A percentile compares a stretch with the other conserved stretches of the same genome.
These are phyloP conservation scores for Neopestalotiopsis rosae DNA, from an alignment of 2,329 filamentous ascomycete genomes.

Conservation along the genomic window DNA sequence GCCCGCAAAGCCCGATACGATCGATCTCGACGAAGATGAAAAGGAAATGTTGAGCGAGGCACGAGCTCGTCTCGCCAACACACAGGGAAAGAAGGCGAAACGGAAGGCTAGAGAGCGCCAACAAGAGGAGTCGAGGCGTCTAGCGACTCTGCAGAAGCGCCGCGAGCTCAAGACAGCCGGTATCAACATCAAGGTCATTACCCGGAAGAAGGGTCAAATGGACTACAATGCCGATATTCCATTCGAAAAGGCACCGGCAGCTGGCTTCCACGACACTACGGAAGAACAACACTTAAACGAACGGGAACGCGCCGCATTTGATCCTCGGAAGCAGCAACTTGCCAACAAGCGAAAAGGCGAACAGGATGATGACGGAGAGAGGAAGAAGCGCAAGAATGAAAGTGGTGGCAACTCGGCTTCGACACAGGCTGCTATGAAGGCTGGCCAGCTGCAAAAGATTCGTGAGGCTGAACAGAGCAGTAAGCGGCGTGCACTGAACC, in stretches of 20 bases:
- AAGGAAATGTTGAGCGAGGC: conserved; percentile 99
- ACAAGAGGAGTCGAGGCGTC: conserved; percentile 88
- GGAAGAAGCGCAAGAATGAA: conserved; percentile 87
- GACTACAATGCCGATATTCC: conserved; percentile 99
- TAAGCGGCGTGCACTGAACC: conserved; percentile 81
- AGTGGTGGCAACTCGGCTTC: conserved; percentile 81
- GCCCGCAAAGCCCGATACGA: conserved; percentile 92
- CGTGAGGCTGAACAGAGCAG: conserved; percentile 96
- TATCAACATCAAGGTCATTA: conserved; percentile 96
- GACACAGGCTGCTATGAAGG: conserved; percentile 87
- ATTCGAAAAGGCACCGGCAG: conserved; percentile 88
- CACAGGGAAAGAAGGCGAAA: conserved; percentile 98
- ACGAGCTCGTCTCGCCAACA: conserved; percentile 93
- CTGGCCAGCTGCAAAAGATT: conserved; percentile 92
- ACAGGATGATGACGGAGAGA: conserved; percentile 78
- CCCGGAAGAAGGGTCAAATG: conserved; percentile 94
- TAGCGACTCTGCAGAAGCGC: conserved; percentile 92
- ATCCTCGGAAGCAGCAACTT: conserved; percentile 90
- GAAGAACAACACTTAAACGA: conserved; percentile 86
- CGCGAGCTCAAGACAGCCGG: conserved; percentile 96
- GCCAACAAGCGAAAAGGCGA: conserved; percentile 94
- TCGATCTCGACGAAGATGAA: conserved; percentile 98
- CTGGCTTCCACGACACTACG: conserved; percentile 90
- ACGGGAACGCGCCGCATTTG: conserved; percentile 81
- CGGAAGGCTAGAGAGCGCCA: conserved; percentile 94